Evolutionary conservation across 352 stramenopile genomes (phyloP).

Genomic region (Pythium dissotocum): DNA sequence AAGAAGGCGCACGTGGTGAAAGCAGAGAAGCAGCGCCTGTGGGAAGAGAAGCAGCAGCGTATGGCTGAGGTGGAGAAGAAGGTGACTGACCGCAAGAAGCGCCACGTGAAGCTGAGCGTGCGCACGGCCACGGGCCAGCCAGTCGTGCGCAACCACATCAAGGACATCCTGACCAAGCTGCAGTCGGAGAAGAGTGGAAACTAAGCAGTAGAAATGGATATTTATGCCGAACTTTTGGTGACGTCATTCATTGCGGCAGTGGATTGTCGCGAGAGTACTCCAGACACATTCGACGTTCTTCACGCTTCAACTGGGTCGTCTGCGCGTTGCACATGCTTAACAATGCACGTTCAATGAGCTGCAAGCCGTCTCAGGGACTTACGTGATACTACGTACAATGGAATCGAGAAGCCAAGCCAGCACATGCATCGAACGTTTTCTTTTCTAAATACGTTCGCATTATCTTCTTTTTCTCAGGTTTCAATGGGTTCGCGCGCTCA

Average conservation of each 20-base stretch:
- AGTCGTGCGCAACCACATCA: slow-evolving; percentile 86
- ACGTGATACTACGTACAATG: neutral
- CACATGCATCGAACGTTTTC: neutral
- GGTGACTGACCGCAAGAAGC: slow-evolving; percentile 82
- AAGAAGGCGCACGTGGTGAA: slow-evolving; percentile 66
- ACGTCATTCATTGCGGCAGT: too few species aligned
- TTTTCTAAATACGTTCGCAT: slow-evolving; percentile 22
- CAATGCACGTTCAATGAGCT: too few species aligned
- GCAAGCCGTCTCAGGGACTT: neutral
- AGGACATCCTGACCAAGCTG: slow-evolving; percentile 76
- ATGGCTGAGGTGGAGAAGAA: slow-evolving; percentile 65
- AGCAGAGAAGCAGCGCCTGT: slow-evolving; percentile 44
- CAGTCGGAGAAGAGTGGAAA: slow-evolving; percentile 48
- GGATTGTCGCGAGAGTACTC: too few species aligned
- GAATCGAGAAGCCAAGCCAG: neutral
- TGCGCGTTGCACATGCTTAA: too few species aligned
- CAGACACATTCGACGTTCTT: neutral
- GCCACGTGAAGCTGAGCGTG: slow-evolving; percentile 84
- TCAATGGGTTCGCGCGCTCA: neutral
- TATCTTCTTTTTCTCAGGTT: slow-evolving; percentile 12
- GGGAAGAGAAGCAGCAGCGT: slow-evolving; percentile 55
- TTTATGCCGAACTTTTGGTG: slow-evolving; percentile 9
- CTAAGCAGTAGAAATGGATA: slow-evolving; percentile 12
- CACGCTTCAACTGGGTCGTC: neutral
- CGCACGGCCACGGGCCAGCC: slow-evolving; percentile 76